A percentile compares a stretch with the other conserved stretches of the same genome.
These are phyloP conservation scores for Vitellaria paradoxa DNA, from an alignment of 179 eudicot genomes.

Conservation along the genomic window DNA sequence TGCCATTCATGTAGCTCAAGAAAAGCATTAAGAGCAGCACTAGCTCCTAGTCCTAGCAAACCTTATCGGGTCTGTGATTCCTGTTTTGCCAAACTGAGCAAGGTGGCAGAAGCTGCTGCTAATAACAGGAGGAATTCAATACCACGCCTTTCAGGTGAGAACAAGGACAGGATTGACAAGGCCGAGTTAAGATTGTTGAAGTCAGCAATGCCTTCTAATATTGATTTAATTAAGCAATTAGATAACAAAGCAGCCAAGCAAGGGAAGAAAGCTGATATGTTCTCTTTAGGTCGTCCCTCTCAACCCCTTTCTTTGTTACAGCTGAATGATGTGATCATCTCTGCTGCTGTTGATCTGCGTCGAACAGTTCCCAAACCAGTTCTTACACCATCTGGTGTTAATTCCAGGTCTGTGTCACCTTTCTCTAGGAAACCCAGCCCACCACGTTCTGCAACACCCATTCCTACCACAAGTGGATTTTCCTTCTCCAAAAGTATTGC, in stretches of 20 bases:
- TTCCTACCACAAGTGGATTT: slow-evolving; percentile 86
- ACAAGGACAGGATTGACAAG: slow-evolving; percentile 90
- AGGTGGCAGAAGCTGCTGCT: slow-evolving; percentile 65
- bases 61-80: slow-evolving; percentile 92
- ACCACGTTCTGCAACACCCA: slow-evolving; percentile 95
- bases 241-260: slow-evolving; percentile 95
- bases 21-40: slow-evolving; percentile 75
- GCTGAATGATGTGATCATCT: slow-evolving; percentile 64
- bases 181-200: slow-evolving; percentile 66
- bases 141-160: slow-evolving; percentile 96
- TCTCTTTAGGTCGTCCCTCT: slow-evolving; percentile 57
- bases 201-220: slow-evolving; percentile 58
- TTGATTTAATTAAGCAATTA: slow-evolving; percentile 80
- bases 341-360: slow-evolving; percentile 53
- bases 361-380: slow-evolving; percentile 70
- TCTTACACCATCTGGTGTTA: slow-evolving; percentile 46
- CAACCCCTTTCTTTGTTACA: slow-evolving; percentile 66
- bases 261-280: slow-evolving; percentile 78
- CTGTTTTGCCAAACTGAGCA: slow-evolving; percentile 70
- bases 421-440: slow-evolving; percentile 92
- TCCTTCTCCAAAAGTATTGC: slow-evolving; percentile 76
- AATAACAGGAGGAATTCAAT: slow-evolving; percentile 52
- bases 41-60: slow-evolving; percentile 82
- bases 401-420: slow-evolving; percentile 91
- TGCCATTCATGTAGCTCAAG: slow-evolving; percentile 91